These are phyloP conservation scores for Dipteronia dyeriana DNA, from an alignment of 345 rosid species.

Conservation along the genomic window DNA sequence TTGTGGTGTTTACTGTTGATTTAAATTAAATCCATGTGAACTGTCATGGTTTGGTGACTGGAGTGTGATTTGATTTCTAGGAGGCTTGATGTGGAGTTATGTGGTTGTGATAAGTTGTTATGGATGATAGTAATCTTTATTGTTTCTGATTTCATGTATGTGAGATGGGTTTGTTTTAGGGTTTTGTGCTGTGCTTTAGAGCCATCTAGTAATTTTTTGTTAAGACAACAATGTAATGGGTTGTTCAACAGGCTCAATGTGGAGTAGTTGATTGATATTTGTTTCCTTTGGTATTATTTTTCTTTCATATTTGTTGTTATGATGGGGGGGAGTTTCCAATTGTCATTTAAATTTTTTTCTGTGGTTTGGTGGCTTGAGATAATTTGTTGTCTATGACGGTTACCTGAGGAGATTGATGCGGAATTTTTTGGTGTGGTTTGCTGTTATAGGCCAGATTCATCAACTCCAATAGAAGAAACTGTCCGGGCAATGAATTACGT, in stretches of 20 bases:
- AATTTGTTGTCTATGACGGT: not conserved
- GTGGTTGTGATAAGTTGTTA: not conserved
- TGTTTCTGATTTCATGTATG: not conserved
- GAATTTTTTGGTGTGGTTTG: constrained; percentile 11
- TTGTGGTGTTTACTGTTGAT: not conserved
- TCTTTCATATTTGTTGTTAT: not conserved
- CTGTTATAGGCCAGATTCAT: constrained; percentile 71
- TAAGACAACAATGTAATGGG: not conserved
- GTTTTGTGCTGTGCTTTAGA: not conserved
- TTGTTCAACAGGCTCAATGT: not conserved
- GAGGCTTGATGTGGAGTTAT: not conserved
- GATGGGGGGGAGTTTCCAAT: not conserved
- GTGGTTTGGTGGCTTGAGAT: too few species aligned
- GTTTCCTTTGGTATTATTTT: not conserved
- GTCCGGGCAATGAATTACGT: constrained; percentile 95
- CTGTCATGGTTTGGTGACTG: not conserved
- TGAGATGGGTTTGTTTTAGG: not conserved
- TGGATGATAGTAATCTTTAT: not conserved
- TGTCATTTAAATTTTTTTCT: not conserved
- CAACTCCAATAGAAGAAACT: constrained; percentile 93
- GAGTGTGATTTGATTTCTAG: not conserved
- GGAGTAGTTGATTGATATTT: constrained; percentile 1
- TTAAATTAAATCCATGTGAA: not conserved
- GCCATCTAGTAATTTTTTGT: too few species aligned
- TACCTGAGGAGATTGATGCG: not conserved